Evolutionary conservation across 2,329 filamentous ascomycete genomes (phyloP), one percentile per base, ranked within the genome.

Genomic region (Alternaria hordeiaustralica): DNA sequence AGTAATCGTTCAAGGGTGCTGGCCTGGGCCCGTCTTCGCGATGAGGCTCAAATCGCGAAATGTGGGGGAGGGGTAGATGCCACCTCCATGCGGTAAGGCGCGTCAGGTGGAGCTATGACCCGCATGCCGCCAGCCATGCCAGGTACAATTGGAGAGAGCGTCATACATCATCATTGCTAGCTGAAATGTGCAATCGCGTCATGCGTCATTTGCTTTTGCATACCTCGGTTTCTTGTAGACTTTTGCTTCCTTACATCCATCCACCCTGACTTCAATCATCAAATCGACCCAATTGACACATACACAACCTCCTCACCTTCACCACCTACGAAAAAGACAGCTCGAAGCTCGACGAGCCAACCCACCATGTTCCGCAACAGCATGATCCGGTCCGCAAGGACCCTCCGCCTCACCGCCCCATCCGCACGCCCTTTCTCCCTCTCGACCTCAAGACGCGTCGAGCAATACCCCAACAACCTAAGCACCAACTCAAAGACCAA

Each of bases 111-210:
- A 50, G 63, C 57, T 58, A 49, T 63, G 60, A 71, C 68, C 68
- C 36, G 36, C 36, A 41, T 41, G 64, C 64, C 68, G 69, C 51
- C 55, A 58, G 49, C 62, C 58, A 47, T 23, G 20, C 45, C 49
- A 55, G 56, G 50, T 59, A 53, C 66, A 46, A 25, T 30, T 62
- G 55, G 46, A 59, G 46, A 59, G 20, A 50, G 65, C 71, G 71
- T 73, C 71, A 73, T 72, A 68, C 60, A 70, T 69, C 65, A 69
- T 72, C 69, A 70, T 70, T 58, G 33, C 23, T 46, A 50, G 33
- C 23, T 55, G 30, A 47, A 54, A 63, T 60, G 46, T 61, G 23
- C 58, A 60, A 56, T 57, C 58, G 67, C 67, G 67, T 66, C 68
- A 71, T 71, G 68, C 28, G 18, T 54, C 23, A 61, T 61, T 61